Conservation (phyloP, 2,329 filamentous ascomycete species). For the Verticillium tricorpus region DNA sequence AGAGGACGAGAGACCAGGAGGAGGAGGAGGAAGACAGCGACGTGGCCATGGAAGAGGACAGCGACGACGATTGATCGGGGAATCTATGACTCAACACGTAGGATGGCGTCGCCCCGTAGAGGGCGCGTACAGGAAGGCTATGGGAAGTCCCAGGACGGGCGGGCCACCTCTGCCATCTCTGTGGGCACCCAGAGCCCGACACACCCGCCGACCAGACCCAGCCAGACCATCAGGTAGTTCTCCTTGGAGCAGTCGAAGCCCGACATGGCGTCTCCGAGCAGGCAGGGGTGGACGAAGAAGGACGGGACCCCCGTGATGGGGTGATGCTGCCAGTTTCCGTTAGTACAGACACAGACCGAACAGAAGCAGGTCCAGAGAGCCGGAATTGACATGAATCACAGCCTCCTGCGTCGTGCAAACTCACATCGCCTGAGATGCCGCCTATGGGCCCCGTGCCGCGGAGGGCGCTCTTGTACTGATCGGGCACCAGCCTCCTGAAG, state of each 20-base stretch:
- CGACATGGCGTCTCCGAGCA: constrained; percentile 76
- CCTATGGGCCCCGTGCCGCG: constrained; percentile 60
- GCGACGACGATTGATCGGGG: constrained; percentile 60
- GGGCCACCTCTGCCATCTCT: constrained; percentile 48
- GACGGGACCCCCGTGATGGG: constrained; percentile 71
- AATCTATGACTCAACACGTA: not conserved
- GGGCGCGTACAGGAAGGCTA: not conserved
- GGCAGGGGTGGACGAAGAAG: constrained; percentile 92
- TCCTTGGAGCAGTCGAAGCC: constrained; percentile 56
- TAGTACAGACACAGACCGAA: constrained; percentile 14
- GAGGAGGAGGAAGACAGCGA: constrained; percentile 65
- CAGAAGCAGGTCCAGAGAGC: constrained; percentile 17
- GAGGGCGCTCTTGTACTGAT: constrained; percentile 57
- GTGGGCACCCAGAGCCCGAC: constrained; percentile 76
- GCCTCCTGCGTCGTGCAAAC: constrained; percentile 29
- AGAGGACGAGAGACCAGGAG: constrained; percentile 67
- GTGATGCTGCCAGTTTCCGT: constrained; percentile 60
- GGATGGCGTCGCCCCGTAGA: not conserved
- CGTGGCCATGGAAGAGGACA: constrained; percentile 66
- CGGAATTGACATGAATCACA: constrained; percentile 25
- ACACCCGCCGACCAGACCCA: constrained; percentile 78
- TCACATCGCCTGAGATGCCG: constrained; percentile 71
- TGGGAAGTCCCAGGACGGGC: not conserved
- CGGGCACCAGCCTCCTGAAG: constrained; percentile 66
- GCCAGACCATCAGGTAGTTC: constrained; percentile 81